Percentiles rank a stretch among this genome's conserved stretches.
Conservation (phyloP, 495 filamentous ascomycete species). For the Hyaloscypha hepaticicola region DNA sequence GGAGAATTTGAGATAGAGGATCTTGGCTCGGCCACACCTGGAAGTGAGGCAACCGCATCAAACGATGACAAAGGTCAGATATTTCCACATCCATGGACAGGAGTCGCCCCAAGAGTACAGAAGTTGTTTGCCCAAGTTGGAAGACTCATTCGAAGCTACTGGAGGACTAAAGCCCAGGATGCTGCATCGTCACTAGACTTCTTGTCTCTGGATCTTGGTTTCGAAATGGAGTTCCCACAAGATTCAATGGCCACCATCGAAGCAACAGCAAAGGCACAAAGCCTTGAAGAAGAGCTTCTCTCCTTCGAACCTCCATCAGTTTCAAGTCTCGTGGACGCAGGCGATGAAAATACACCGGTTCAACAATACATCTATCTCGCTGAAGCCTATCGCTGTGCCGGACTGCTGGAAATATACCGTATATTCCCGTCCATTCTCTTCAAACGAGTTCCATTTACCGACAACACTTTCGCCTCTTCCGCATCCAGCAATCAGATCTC, state of each 20-base stretch:
- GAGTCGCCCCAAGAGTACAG: slow-evolving; percentile 54
- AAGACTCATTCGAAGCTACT: slow-evolving; percentile 49
- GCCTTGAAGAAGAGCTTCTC: slow-evolving; percentile 52
- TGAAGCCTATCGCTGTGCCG: slow-evolving; percentile 55
- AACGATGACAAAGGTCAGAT: slow-evolving; percentile 3
- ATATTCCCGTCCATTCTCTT: slow-evolving; percentile 52
- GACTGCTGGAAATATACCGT: slow-evolving; percentile 54
- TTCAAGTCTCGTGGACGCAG: slow-evolving; percentile 51
- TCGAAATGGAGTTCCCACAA: slow-evolving; percentile 32
- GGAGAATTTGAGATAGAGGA: background rate
- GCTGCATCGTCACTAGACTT: slow-evolving; percentile 33
- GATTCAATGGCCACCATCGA: slow-evolving; percentile 43
- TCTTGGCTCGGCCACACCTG: background rate
- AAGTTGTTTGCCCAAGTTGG: slow-evolving; percentile 56
- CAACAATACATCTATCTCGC: slow-evolving; percentile 57
- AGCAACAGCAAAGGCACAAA: slow-evolving; percentile 45
- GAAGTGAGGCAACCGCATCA: background rate
- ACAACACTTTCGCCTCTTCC: slow-evolving; percentile 10
- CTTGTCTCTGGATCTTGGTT: slow-evolving; percentile 20
- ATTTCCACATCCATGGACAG: slow-evolving; percentile 60
- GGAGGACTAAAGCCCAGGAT: slow-evolving; percentile 40
- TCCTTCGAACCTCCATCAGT: slow-evolving; percentile 47
- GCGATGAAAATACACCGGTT: slow-evolving; percentile 55
- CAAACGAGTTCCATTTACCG: slow-evolving; percentile 38
- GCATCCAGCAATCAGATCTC: background rate